Percentiles rank a stretch among this genome's conserved stretches.
phyloP scores from a whole-genome alignment of 208 protist genomes.

The Leishmania tarentolae region DNA sequence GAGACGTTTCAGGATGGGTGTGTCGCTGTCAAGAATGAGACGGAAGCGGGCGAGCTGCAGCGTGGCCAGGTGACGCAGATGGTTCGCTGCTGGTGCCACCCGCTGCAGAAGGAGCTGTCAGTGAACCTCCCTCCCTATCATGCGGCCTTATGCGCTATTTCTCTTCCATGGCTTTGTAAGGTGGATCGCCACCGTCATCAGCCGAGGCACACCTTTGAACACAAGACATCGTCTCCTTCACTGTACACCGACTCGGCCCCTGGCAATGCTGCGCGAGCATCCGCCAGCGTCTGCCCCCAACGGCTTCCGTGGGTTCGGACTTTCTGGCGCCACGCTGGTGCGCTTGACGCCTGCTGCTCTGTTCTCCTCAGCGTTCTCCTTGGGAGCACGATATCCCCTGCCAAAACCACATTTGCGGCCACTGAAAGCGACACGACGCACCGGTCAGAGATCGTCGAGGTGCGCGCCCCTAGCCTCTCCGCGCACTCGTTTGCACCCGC shows the following conservation, averaged over 20 bases:
- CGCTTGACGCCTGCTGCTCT: conserved; percentile 57
- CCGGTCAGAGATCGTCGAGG: not conserved
- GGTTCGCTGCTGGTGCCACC: conserved; percentile 29
- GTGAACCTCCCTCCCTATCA: conserved; percentile 20
- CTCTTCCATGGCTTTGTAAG: conserved; percentile 4
- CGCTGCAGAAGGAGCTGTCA: conserved; percentile 11
- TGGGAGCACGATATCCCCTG: conserved; percentile 5
- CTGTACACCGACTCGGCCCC: not conserved
- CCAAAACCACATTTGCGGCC: not conserved
- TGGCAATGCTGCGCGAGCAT: not conserved
- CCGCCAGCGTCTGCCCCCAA: no score
- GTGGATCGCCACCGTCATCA: not conserved
- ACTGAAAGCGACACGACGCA: not conserved
- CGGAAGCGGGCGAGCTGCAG: not conserved
- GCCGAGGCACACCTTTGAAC: not conserved
- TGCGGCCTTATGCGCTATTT: conserved; percentile 20
- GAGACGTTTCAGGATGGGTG: not conserved
- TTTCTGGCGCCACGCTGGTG: conserved; percentile 61
- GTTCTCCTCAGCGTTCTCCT: conserved; percentile 53
- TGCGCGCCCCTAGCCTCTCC: not conserved
- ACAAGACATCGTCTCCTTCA: not conserved
- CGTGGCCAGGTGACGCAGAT: not conserved
- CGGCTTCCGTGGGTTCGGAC: conserved; percentile 25
- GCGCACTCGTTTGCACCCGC: no score
- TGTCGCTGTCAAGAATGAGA: not conserved